phyloP scores from a whole-genome alignment of 176 grass and related monocot species.

The Hsuehochloa calcarea region DNA sequence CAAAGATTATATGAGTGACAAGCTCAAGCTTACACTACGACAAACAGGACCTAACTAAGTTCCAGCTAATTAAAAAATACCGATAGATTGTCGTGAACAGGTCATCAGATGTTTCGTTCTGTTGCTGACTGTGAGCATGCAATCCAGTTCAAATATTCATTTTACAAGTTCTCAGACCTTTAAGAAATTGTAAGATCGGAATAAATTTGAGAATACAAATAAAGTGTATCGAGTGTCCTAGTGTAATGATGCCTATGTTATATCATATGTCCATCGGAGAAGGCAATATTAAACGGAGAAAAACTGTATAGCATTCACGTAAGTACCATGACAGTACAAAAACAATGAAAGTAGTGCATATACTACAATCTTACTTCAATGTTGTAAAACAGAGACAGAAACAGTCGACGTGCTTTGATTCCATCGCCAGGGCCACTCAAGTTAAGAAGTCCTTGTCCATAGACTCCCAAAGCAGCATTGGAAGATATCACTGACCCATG shows the following conservation, averaged over 20 bases:
- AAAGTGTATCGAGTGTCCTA: neutral
- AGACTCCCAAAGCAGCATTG: conserved; percentile 92
- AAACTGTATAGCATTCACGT: neutral
- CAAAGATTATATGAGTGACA: conserved; percentile 2
- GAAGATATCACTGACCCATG: conserved; percentile 94
- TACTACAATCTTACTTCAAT: conserved; percentile 77
- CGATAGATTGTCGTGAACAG: neutral
- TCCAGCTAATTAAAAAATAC: conserved; percentile 9
- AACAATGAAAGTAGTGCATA: neutral
- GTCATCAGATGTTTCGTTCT: neutral
- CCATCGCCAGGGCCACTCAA: conserved; percentile 90
- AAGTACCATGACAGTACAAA: neutral
- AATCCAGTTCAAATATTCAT: neutral
- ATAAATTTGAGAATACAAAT: conserved; percentile 14
- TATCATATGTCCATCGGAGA: neutral
- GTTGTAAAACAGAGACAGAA: conserved; percentile 96
- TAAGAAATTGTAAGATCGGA: neutral
- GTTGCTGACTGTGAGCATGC: neutral
- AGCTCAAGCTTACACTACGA: neutral
- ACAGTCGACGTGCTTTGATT: conserved; percentile 83
- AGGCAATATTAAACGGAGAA: neutral
- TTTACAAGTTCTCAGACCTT: neutral
- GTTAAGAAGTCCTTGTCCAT: conserved; percentile 98
- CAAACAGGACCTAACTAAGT: conserved; percentile 17
- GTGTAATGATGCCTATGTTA: neutral